A percentile compares a stretch with the other conserved stretches of the same genome.
These are phyloP conservation scores for Colletotrichum liaoningense DNA, from an alignment of 2,329 filamentous ascomycete species.

Conservation along the genomic window DNA sequence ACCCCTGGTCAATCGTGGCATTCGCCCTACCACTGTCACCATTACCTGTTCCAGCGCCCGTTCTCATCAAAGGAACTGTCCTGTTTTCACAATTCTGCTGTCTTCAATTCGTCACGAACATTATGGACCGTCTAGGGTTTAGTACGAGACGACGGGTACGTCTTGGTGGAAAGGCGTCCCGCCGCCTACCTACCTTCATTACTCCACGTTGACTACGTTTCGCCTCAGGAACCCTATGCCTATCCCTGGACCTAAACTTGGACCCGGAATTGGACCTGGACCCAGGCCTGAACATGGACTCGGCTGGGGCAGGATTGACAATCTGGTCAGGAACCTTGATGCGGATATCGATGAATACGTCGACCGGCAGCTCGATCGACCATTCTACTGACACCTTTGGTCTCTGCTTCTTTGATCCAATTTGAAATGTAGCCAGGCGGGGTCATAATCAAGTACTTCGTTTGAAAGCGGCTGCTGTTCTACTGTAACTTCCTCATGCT, in stretches of 20 bases:
- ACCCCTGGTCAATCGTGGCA: conserved; percentile 30
- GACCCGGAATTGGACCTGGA: neutral
- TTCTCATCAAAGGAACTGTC: neutral
- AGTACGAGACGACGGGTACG: neutral
- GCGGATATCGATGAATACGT: conserved; percentile 19
- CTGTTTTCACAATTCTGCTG: neutral
- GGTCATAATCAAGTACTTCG: conserved; percentile 15
- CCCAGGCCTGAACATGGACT: conserved; percentile 6
- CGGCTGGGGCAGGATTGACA: conserved; percentile 21
- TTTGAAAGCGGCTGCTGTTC: neutral
- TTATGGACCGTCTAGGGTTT: neutral
- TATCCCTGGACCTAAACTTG: neutral
- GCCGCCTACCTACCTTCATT: neutral
- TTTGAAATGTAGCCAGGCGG: neutral
- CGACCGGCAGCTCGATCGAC: conserved; percentile 13
- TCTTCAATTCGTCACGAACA: neutral
- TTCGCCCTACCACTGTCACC: conserved; percentile 12
- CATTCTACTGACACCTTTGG: conserved; percentile 10
- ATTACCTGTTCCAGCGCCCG: neutral
- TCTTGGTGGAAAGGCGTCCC: neutral
- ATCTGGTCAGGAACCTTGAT: conserved; percentile 18
- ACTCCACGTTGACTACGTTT: neutral
- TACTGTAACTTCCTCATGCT: neutral
- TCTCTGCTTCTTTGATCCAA: conserved; percentile 10
- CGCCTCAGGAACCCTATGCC: neutral